These are phyloP conservation scores for Royoungia palumana DNA, from an alignment of 768 basidiomycete genomes.

Conservation along the genomic window DNA sequence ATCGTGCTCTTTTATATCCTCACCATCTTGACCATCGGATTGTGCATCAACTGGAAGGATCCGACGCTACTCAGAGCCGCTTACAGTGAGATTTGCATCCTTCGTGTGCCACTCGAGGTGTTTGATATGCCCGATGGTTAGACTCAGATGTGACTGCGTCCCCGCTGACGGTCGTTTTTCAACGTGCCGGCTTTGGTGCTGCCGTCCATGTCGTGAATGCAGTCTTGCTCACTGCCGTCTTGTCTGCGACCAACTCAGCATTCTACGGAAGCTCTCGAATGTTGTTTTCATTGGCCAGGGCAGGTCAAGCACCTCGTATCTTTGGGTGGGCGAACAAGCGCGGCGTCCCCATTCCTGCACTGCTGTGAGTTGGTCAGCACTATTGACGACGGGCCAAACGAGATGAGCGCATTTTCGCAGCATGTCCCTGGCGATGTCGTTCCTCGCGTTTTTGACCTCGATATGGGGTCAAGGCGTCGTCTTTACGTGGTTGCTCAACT, in stretches of 20 bases:
- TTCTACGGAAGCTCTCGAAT: constrained; percentile 66
- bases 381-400: constrained; percentile 2
- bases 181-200: constrained; percentile 59
- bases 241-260: constrained; percentile 63
- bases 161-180: constrained; percentile 62
- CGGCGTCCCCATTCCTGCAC: constrained; percentile 59
- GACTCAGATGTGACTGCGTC: constrained; percentile 53
- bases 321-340: constrained; percentile 63
- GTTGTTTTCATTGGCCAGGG: constrained; percentile 57
- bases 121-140: constrained; percentile 14
- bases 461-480: constrained; percentile 56
- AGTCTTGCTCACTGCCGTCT: constrained; percentile 60
- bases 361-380: constrained; percentile 40
- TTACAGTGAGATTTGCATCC: constrained; percentile 31
- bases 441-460: constrained; percentile 52
- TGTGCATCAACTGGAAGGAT: constrained; percentile 61
- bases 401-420: constrained; percentile 24
- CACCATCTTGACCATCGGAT: constrained; percentile 61
- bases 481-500: constrained; percentile 58
- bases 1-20: constrained; percentile 64
- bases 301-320: constrained; percentile 60
- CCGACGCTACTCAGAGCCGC: constrained; percentile 48
- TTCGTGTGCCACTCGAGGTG: background rate
- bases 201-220: constrained; percentile 64
- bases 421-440: constrained; percentile 45